Percentiles rank a stretch among this genome's conserved stretches.
Conservation (phyloP, 768 basidiomycete genomes). For the Suillus cothurnatus region DNA sequence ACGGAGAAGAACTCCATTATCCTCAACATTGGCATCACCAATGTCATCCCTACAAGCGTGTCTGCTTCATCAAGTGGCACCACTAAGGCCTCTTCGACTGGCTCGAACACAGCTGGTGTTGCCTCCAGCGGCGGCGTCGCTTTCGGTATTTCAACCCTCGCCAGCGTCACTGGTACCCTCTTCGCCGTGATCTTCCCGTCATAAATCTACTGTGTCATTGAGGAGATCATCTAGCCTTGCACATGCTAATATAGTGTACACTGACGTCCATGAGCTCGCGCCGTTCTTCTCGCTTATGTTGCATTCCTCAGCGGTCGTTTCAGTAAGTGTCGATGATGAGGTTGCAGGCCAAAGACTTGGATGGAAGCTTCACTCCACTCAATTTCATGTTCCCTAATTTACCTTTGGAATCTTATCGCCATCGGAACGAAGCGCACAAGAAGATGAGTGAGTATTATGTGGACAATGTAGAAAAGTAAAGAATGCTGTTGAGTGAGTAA, state of each 20-base stretch:
- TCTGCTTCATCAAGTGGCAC: too few relatives aligned
- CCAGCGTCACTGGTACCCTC: constrained; percentile 36
- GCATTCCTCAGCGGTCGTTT: too few relatives aligned
- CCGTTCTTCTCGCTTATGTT: too few relatives aligned
- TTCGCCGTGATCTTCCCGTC: constrained; percentile 41
- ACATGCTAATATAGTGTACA: too few relatives aligned
- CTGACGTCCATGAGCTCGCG: not conserved
- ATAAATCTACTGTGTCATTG: constrained; percentile 18
- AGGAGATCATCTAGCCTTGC: not conserved
- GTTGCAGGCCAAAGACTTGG: constrained; percentile 62
- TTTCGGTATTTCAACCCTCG: constrained; percentile 33
- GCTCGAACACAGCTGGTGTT: constrained; percentile 18
- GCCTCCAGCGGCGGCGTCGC: constrained; percentile 23
- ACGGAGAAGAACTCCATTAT: not conserved
- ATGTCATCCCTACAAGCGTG: too few relatives aligned
- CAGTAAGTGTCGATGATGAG: too few relatives aligned
- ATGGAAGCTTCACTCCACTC: constrained; percentile 94
- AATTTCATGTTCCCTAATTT: constrained; percentile 96
- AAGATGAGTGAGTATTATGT: constrained; percentile 96
- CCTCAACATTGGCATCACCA: too few relatives aligned
- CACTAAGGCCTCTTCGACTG: too few relatives aligned
- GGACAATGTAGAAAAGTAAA: too few relatives aligned
- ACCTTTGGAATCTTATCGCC: constrained; percentile 87
- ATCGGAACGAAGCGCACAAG: constrained; percentile 85
- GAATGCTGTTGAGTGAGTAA: too few relatives aligned